Conservation (phyloP, 768 basidiomycete genomes). For the Xerocomus brunneocitrinus region DNA sequence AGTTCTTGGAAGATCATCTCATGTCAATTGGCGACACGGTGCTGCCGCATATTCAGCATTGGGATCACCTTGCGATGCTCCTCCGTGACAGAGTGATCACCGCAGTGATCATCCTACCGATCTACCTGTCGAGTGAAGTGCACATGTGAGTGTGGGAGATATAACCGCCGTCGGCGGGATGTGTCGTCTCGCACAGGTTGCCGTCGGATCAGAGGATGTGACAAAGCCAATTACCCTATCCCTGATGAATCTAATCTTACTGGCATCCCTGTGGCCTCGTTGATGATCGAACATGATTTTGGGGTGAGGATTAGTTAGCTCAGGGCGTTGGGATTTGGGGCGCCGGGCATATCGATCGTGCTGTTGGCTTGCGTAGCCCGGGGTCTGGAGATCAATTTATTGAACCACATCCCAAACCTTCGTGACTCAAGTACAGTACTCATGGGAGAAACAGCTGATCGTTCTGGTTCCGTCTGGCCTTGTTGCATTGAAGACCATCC, state of each 20-base stretch:
- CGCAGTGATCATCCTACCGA: slow-evolving; percentile 5
- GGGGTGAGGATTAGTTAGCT: not conserved
- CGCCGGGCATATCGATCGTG: too few species aligned
- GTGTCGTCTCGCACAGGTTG: not conserved
- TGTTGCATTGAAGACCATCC: not conserved
- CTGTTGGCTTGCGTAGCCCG: not conserved
- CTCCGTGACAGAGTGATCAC: not conserved
- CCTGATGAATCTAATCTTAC: too few species aligned
- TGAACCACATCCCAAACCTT: too few species aligned
- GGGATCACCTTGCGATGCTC: slow-evolving; percentile 8
- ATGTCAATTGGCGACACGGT: slow-evolving; percentile 13
- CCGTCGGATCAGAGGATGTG: too few species aligned
- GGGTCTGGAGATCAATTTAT: too few species aligned
- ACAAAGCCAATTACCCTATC: too few species aligned
- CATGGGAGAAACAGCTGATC: too few species aligned
- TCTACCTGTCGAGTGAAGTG: not conserved
- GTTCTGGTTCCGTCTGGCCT: not conserved
- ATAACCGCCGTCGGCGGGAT: not conserved
- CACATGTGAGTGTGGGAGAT: slow-evolving; percentile 6
- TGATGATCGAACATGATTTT: too few species aligned
- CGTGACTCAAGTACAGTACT: too few species aligned
- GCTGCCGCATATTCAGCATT: slow-evolving; percentile 16
- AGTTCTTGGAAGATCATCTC: slow-evolving; percentile 11
- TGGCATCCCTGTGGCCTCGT: too few species aligned
- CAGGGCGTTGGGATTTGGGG: not conserved